Evolutionary conservation across 331 rosid species (phyloP), one percentile per base, ranked within the genome.

Genomic region (Quercus phellos): DNA sequence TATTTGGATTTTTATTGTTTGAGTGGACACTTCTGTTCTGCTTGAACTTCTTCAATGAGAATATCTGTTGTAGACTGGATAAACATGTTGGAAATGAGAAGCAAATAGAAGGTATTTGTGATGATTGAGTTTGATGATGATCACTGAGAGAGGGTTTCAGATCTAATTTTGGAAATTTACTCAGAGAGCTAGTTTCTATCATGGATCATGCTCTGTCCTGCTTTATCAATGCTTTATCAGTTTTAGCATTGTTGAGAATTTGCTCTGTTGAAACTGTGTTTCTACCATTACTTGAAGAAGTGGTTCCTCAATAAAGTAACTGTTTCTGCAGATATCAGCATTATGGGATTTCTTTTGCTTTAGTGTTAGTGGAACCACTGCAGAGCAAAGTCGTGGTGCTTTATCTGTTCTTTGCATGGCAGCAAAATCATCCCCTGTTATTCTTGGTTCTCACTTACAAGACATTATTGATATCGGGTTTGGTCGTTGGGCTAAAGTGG

Each of bases 321-420:
- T 68, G 50, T 76, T 29, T 81, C 70, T 59, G 77, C 90, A 94
- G 99, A 86, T 88, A 81, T 87, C 97, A n/a, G 92, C 94, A 6
- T 81, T 94, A 78, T 94, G 99, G 99, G 99, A 94, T 87, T 88
- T 89, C 86, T 94, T 94, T 90, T 92, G 95, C 87, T 94, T 94
- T 85, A 89, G 90, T 81, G 85, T 94, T 72, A 82, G 84, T 81
- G 99, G 99, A 74, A 92, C 95, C 75, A 90, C 97, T 46, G 94
- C 97, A 72, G 91, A 88, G 87, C 95, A 90, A 84, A 92, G 99
- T 82, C 90, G 91, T 55, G 97, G 99, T 70, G 97, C 99, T 60
- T 81, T 94, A 83, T 88, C 93, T 69, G 82, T 90, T 80, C 90
- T 94, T 81, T 92, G 97, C 90, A 94, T 94, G 99, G 95, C 94